Conservation (phyloP, 805 yeast genomes). For the Nakazawaea ambrosiae region DNA sequence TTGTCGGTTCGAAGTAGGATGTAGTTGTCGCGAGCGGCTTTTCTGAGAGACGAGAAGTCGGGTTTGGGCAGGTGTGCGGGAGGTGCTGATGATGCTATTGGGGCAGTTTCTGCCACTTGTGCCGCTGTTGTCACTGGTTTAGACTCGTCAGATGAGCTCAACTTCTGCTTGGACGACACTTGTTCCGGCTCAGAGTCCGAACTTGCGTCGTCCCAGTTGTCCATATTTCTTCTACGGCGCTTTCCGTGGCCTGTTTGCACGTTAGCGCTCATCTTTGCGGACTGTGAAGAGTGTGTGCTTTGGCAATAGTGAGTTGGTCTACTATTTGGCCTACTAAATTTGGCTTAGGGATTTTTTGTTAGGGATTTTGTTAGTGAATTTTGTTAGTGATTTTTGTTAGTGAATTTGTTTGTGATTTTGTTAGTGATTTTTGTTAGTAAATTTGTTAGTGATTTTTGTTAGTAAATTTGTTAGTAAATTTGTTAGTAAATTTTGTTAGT, state of each 20-base stretch:
- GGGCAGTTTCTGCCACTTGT: not conserved
- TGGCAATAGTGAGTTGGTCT: too few species aligned
- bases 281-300: too few species aligned
- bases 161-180: not conserved
- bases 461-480: too few species aligned
- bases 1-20: conserved; percentile 41
- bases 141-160: too few species aligned
- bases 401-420: too few species aligned
- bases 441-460: too few species aligned
- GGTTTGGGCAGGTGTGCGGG: not conserved
- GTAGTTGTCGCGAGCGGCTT: conserved; percentile 42
- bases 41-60: conserved; percentile 27
- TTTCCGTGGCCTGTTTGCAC: conserved; percentile 9
- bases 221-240: conserved; percentile 8
- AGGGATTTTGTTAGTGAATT: too few species aligned
- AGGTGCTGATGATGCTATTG: not conserved
- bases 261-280: not conserved
- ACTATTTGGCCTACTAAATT: too few species aligned
- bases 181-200: not conserved
- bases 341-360: too few species aligned
- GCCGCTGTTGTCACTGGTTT: not conserved
- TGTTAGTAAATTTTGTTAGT: too few species aligned
- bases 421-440: too few species aligned
- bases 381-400: too few species aligned
- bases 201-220: conserved; percentile 12